Conservation (phyloP, 495 filamentous ascomycete genomes). For the Penicillium cosmopolitanum region DNA sequence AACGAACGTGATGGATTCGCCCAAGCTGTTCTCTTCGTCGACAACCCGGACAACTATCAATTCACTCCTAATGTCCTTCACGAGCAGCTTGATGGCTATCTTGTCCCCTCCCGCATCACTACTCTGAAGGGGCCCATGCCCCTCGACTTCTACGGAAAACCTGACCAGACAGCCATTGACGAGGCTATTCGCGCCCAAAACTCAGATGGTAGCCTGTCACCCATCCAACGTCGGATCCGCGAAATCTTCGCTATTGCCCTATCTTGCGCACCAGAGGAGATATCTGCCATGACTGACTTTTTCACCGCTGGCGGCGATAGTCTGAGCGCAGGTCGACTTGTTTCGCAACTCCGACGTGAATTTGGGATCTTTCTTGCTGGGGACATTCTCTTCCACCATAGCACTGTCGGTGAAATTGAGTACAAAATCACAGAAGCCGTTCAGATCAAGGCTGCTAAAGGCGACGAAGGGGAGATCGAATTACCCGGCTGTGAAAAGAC, state of each 20-base stretch:
- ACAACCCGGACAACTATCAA: conserved; percentile 7
- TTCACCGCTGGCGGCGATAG: conserved; percentile 51
- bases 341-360: conserved; percentile 41
- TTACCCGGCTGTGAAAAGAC: conserved; percentile 33
- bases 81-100: conserved; percentile 30
- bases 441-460: conserved; percentile 22
- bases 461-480: conserved; percentile 12
- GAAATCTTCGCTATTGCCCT: conserved; percentile 34
- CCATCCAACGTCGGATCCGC: conserved; percentile 32
- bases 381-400: conserved; percentile 43
- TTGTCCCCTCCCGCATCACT: conserved; percentile 34
- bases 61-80: conserved; percentile 15
- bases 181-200: conserved; percentile 22
- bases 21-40: conserved; percentile 22
- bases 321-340: conserved; percentile 43
- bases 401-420: conserved; percentile 26
- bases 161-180: conserved; percentile 32
- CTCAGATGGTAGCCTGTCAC: conserved; percentile 17
- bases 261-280: conserved; percentile 24
- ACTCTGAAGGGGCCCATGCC: conserved; percentile 31
- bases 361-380: conserved; percentile 40
- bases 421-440: conserved; percentile 29
- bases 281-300: conserved; percentile 37
- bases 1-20: conserved; percentile 23
- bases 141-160: conserved; percentile 19